Percentiles rank a stretch among this genome's conserved stretches.
Conservation (phyloP, 176 grass and related monocot genomes). For the Guadua angustifolia region DNA sequence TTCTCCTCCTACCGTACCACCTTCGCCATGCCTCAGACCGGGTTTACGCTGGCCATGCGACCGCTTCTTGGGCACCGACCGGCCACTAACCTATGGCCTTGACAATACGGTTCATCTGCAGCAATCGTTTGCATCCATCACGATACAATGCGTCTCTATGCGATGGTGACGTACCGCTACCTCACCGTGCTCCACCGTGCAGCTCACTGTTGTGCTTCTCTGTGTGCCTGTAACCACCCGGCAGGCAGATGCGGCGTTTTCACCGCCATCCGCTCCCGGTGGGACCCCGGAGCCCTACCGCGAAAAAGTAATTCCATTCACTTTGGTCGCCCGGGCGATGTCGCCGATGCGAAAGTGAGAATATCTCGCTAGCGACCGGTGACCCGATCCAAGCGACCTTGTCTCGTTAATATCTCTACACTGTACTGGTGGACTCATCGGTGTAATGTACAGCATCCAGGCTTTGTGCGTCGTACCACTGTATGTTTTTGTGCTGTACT, state of each 20-base stretch:
- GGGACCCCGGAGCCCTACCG: conserved; percentile 25
- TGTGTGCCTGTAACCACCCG: too few relatives aligned
- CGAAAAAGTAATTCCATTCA: conserved; percentile 43
- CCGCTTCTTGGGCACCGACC: too few relatives aligned
- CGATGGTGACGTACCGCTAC: too few relatives aligned
- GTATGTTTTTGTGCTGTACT: not conserved
- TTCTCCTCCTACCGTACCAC: too few relatives aligned
- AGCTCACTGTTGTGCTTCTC: too few relatives aligned
- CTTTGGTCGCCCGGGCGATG: conserved; percentile 1
- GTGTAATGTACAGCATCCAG: not conserved
- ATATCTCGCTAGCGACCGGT: conserved; percentile 16
- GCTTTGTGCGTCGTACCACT: not conserved
- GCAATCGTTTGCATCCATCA: too few relatives aligned
- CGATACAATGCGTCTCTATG: too few relatives aligned
- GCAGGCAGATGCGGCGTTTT: not conserved
- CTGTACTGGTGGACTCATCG: not conserved
- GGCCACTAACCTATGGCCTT: too few relatives aligned
- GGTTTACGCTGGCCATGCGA: too few relatives aligned
- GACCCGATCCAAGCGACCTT: not conserved
- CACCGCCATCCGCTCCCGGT: not conserved
- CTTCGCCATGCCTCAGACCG: too few relatives aligned
- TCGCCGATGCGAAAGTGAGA: conserved; percentile 20
- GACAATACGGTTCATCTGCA: too few relatives aligned
- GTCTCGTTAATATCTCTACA: not conserved
- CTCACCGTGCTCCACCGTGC: too few relatives aligned